Base-by-base conservation (phyloP, 2,329 filamentous ascomycete species). In the Leptosphaerulina australis region DNA sequence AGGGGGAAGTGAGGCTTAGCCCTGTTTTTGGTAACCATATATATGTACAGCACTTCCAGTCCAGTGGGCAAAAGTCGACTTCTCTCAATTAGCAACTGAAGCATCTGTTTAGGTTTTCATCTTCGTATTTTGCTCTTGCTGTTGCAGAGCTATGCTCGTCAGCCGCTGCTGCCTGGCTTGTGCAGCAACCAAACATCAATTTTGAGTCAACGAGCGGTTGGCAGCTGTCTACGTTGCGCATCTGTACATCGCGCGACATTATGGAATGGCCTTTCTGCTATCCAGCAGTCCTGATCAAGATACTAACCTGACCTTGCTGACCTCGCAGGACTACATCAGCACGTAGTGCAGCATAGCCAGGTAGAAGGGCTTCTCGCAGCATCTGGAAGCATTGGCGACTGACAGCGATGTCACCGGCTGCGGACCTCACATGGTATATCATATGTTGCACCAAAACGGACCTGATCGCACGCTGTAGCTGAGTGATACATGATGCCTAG, bases 1-100 rank as follows among this genome's bases (percentile, higher is more conserved):
- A 53, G 53, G 35, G 33, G 36, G 56, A 28, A 57, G 60, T 70
- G 68, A 70, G 68, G 68, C 67, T 66, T 66, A 69, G 67, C 66
- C 63, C 53, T 58, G n/a, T 29, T 39, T 28, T 15, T 26, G 20
- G 18, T 17, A 15, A 53, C 31, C 35, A 53, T 57, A 56, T 68
- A 68, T 62, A 65, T 55, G 55, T 43, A 43, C 36, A 36, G 26
- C 25, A 24, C 26, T 37, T 30, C 15, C 37, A 37, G 15, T 28
- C 41, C 14, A 10, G 15, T 20, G n/a, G n/a, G n/a, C 25, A 31
- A 18, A 49, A 17, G 12, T 5, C 5, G n/a, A 11, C 37, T 40
- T 30, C 29, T 33, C 26, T 20, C 34, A 2, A 26, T 25, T 3
- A 17, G 26, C 9, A 15, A 22, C 18, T 28, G 17, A 4, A 12